Evolutionary conservation across 2,329 filamentous ascomycete genomes (phyloP), one percentile per base, ranked within the genome.

Genomic region (Nannizzia gypsea): DNA sequence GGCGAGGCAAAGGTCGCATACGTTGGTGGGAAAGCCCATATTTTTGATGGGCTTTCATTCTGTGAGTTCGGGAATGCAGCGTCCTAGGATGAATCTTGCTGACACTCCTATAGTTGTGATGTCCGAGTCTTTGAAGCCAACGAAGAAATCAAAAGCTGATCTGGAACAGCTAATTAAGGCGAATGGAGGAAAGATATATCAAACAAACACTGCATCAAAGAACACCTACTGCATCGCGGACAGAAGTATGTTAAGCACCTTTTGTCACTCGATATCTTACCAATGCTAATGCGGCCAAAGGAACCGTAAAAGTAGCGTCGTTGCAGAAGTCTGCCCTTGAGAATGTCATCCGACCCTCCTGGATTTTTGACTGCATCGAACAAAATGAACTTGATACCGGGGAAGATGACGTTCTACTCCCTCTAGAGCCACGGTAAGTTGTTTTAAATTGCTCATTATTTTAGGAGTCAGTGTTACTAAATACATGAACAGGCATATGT

Each of bases 311-410:
- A 68, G 90, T 91, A 1, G 88, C 89, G 1, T 90, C 89, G 8
- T 73, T 96, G 6, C 84, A 90, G 63, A 95, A 93, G 67, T 79
- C 77, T 4, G 86, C 84, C 2, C 77, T 82, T 0, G 79, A 82
- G 5, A 85, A 89, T 65, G 86, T 99, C 57, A 79, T 97, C 60
- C 83, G 83, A 22, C 88, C 91, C 0, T 80, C 78, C 4, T 99
- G 93, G 93, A 76, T 97, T 1, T 77, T 88, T 28, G 90, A 97
- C 70, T 93, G 89, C 66, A 78, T 95, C 36, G 80, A 81, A 34
- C 80, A 80, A 61, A 78, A 76, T 50, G 79, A 85, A 63, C 68
- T 72, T 46, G 82, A 85, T 65, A 68, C 69, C 1, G 71, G 83
- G 71, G 73, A 80, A 64, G 58, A 77, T 1, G 80, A 79, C 2